Evolutionary conservation across 805 yeast species (phyloP), one percentile per base, ranked within the genome.

Genomic region (Myxozyma neotropica): DNA sequence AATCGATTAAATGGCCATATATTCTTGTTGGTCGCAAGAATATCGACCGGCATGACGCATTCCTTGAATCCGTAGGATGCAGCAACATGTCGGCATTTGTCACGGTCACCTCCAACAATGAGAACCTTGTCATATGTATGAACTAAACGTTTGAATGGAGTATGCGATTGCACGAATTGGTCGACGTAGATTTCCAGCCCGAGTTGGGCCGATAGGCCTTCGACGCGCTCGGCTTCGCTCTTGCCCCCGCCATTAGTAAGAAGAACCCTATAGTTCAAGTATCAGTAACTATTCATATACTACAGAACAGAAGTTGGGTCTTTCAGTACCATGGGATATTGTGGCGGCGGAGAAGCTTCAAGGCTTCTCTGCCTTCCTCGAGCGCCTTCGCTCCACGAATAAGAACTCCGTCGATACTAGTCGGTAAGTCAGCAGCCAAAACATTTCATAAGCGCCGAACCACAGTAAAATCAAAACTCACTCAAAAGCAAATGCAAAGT

Each of bases 211-310:
- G 83, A 78, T 2, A 89, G 71, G 35, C 78, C 80, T 1, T 77
- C 75, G 1, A 84, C 83, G 45, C 96, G 76, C n/a, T 77, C 79
- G 4, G 68, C 61, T 69, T 91, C 97, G 12, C 81, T 73, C 33
- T 80, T 80, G 1, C 97, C 97, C 5, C 97, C 97, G 19, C 97
- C 97, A 71, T 92, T 91, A 6, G 97, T 91, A 70, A 92, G 77
- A 43, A 92, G 70, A n/a, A 90, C 83, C 75, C 83, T 63, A 26
- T 89, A 90, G 4, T 89, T 8, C 6, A 4, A 44, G 17, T 26
- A 26, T 44, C 13, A 44, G 85, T 72, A 90, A 89, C 68, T 91
- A 70, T 66, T 0, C 10, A 13, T n/a, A 15, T 15, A 8, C 19
- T 15, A 94, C 89, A 62, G 85, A 76, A 65, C 84, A 79, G n/a